Base-by-base conservation (phyloP, 179 eudicot genomes). In the Patellifolia procumbens region DNA sequence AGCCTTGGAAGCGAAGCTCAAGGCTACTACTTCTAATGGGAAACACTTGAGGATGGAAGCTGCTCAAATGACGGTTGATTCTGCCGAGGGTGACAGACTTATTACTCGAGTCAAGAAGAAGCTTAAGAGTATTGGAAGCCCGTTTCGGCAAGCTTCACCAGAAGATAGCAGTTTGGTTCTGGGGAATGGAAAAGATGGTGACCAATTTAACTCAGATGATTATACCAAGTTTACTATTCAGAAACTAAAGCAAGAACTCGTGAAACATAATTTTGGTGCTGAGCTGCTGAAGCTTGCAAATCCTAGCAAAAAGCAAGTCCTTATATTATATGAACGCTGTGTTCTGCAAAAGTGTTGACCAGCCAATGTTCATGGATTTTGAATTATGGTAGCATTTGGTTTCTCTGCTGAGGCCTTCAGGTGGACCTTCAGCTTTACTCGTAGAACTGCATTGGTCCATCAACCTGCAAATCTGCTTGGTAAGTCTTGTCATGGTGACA, bases 181-280 rank as follows among this genome's bases (percentile, higher is more conserved):
- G 34, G 80, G 70, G n/a, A 92, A 85, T 29, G 89, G 87, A 26
- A 86, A 86, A 8, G 78, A 78, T 66, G 83, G 68, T n/a, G 88
- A 81, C 74, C 87, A 82, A 62, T 86, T 75, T 11, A 80, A 70
- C 58, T 67, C 82, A 7, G 92, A 86, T 84, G 98, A 93, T 70
- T 85, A 93, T 75, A 89, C 88, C 0, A 89, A 84, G 87, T 91
- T 95, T 75, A 89, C 92, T 4, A 68, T 95, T 62, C 89, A 77
- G 83, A 88, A 83, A 81, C 92, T 95, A 24, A 93, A 86, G 85
- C 92, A 88, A 75, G 97, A 93, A 85, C 91, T 95, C 28, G 88
- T 92, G 0, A 89, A 85, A 45, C 91, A 85, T 67, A 86, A 91
- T 75, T 90, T 89, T 78, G 99, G 99, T 24, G 91, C 79, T 15